phyloP scores from a whole-genome alignment of 768 basidiomycete species.

The Auricularia sp. region DNA sequence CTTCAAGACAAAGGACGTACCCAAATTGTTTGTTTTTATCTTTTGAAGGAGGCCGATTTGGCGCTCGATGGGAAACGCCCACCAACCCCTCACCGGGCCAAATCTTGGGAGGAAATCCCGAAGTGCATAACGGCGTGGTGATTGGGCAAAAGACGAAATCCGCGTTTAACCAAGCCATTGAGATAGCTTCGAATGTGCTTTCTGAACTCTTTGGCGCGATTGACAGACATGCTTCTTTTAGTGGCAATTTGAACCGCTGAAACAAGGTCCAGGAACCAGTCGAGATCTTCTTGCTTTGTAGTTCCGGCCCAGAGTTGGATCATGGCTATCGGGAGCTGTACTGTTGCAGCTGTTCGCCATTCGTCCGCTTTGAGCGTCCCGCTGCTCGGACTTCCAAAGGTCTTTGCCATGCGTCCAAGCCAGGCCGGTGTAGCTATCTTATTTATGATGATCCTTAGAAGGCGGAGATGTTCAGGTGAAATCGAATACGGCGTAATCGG shows the following conservation, averaged over 20 bases:
- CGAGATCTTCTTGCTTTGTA: constrained; percentile 11
- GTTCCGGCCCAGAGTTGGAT: constrained; percentile 20
- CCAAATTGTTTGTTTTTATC: constrained; percentile 14
- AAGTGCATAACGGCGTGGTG: constrained; percentile 27
- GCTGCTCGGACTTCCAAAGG: constrained; percentile 14
- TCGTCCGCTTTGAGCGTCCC: constrained; percentile 28
- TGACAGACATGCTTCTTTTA: constrained; percentile 12
- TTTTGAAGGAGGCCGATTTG: constrained; percentile 20
- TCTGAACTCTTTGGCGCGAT: constrained; percentile 12
- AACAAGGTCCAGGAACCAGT: constrained; percentile 23
- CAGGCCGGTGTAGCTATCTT: too few species aligned
- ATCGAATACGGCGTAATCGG: too few species aligned
- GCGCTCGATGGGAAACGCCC: constrained; percentile 11
- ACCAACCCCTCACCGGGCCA: constrained; percentile 27
- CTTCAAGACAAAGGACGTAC: too few species aligned
- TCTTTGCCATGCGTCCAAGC: too few species aligned
- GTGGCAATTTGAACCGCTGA: constrained; percentile 19
- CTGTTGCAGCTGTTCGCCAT: constrained; percentile 19
- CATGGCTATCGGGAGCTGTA: constrained; percentile 22
- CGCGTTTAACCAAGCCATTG: constrained; percentile 11
- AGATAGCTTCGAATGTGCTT: constrained; percentile 21
- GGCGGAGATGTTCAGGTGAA: too few species aligned
- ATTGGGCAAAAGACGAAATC: constrained; percentile 17
- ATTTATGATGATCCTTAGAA: too few species aligned
- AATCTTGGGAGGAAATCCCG: constrained; percentile 17